Base-by-base conservation (phyloP, 139 green algal species). In the Chlamydomonas applanata region DNA sequence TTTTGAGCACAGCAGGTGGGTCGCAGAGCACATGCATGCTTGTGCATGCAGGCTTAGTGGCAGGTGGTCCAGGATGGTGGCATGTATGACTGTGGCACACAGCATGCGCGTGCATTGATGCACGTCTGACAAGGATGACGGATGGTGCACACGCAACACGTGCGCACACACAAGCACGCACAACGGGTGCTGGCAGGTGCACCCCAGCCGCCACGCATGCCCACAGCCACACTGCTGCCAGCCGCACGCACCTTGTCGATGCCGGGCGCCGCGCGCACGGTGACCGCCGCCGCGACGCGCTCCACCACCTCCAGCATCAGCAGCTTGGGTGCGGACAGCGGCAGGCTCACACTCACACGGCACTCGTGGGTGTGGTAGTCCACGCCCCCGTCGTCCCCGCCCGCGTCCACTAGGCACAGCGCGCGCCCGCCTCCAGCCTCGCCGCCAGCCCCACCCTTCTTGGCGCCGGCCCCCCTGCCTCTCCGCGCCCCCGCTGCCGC, bases 291-390 rank as follows among this genome's bases (percentile, higher is more conserved):
- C 0, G 91, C 92, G 14, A 89, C 88, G 2, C 71, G 67, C 79
- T 98, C 93, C 33, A 85, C 92, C 27, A 97, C 68, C 72, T 94
- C 92, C 52, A 96, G 87, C 85, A 98, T 92, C 61, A 98, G 85
- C 69, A 98, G 78, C 79, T 94, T 93, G 29, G 92, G 91, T 0
- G 82, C 71, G 53, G 76, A 72, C 49, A 97, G 79, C 33, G 89
- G 82, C 52, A 97, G 49, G 0, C 71, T 73, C 29, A 96, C 34
- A n/a, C 65, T 74, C 20, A 89, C 63, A 46, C 78, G 73, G 56
- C 54, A 76, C 3, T 16, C 24, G 44, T 78, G 64, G 7, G 1
- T 25, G 1, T 29, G 9, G 63, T 75, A 75, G 69, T 82, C 76
- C 22, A 82, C 40, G 53, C 49, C 49, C 2, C 3, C 27, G 32